Conservation (phyloP, 140 eudicot genomes). For the Oenanthe javanica region DNA sequence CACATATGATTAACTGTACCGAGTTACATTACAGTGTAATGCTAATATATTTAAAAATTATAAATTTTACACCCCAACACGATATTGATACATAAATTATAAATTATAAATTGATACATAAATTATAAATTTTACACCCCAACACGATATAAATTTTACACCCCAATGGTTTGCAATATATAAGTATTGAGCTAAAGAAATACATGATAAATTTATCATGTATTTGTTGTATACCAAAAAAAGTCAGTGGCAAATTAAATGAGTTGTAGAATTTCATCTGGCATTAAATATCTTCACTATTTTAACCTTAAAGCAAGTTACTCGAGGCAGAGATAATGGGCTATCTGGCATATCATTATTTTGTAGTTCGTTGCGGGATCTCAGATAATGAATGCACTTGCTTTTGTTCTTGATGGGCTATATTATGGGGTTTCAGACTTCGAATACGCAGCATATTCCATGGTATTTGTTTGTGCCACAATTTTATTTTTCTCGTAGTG, state of each 20-base stretch:
- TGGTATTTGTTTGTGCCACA: slow-evolving; percentile 36
- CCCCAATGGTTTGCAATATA: too few relatives aligned
- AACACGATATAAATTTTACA: too few relatives aligned
- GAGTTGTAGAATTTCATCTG: background rate
- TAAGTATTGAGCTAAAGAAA: too few relatives aligned
- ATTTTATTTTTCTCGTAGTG: background rate
- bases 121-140: too few relatives aligned
- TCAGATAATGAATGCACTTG: slow-evolving; percentile 90
- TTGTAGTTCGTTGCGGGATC: slow-evolving; percentile 85
- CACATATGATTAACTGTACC: too few relatives aligned
- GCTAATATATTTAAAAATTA: too few relatives aligned
- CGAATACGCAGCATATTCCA: slow-evolving; percentile 78
- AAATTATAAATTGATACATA: too few relatives aligned
- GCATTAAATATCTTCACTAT: background rate
- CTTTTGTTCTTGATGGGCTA: slow-evolving; percentile 93
- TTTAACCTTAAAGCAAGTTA: background rate
- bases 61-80: too few relatives aligned
- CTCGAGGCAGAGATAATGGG: background rate
- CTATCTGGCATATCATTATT: background rate
- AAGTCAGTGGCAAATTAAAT: background rate
- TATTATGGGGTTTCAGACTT: slow-evolving; percentile 96
- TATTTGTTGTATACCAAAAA: background rate
- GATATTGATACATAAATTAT: too few relatives aligned
- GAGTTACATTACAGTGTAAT: too few relatives aligned
- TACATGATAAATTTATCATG: background rate